Conservation (phyloP, 73 alveolate species). For the Uronychia setigera region DNA sequence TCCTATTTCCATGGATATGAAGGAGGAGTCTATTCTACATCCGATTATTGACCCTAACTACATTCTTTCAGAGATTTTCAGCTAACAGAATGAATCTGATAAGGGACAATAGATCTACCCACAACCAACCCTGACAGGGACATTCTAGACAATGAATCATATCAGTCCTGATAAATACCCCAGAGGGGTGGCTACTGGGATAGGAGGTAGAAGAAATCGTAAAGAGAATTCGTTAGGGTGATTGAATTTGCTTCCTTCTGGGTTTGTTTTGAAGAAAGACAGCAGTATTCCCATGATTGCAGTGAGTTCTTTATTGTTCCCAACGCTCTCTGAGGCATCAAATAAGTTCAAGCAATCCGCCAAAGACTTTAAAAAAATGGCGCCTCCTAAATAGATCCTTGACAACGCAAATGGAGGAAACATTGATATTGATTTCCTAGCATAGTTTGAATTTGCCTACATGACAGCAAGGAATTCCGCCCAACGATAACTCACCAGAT, state of each 20-base stretch:
- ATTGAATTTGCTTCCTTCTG: too few relatives aligned
- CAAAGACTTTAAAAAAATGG: too few relatives aligned
- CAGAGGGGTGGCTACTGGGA: too few relatives aligned
- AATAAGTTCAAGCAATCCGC: too few relatives aligned
- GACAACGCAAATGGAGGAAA: background rate
- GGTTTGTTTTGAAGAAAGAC: background rate
- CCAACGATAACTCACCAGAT: background rate
- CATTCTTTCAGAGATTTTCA: background rate
- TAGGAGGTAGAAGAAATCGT: too few relatives aligned
- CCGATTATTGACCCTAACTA: background rate
- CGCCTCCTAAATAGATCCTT: too few relatives aligned
- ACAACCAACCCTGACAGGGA: too few relatives aligned
- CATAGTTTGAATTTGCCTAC: background rate
- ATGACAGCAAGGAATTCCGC: background rate
- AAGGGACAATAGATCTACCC: too few relatives aligned
- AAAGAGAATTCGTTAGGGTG: too few relatives aligned
- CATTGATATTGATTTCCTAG: background rate
- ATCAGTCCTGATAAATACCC: too few relatives aligned
- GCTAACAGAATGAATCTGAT: background rate
- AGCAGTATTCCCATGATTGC: background rate
- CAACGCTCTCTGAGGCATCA: too few relatives aligned
- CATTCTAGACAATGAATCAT: too few relatives aligned
- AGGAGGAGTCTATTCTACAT: background rate
- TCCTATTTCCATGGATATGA: background rate
- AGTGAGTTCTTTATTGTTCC: background rate